These are phyloP conservation scores for Aspergillus biplanus DNA, from an alignment of 495 filamentous ascomycete genomes.

Conservation along the genomic window DNA sequence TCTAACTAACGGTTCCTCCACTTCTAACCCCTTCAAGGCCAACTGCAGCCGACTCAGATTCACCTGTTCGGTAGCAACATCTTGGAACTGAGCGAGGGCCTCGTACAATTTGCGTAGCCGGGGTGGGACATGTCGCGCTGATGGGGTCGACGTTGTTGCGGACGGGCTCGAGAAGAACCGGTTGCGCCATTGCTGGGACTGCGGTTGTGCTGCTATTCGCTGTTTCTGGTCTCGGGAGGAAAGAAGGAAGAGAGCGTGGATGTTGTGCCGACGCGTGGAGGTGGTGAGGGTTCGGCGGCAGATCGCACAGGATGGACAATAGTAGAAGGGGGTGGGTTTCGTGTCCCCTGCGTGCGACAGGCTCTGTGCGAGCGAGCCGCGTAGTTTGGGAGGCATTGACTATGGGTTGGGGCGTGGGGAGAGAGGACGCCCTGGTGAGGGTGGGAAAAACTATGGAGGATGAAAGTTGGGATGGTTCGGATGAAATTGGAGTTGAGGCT, in stretches of 20 bases:
- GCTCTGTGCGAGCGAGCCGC: constrained; percentile 43
- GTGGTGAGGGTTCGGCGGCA: constrained; percentile 38
- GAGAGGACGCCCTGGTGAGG: background rate
- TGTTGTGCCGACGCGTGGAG: constrained; percentile 28
- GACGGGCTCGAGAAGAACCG: constrained; percentile 1
- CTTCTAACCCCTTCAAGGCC: constrained; percentile 57
- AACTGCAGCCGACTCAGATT: constrained; percentile 79
- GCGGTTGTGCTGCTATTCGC: constrained; percentile 10
- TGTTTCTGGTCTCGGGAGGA: constrained; percentile 6
- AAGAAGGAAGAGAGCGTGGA: background rate
- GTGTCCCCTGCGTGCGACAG: constrained; percentile 34
- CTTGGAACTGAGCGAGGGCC: constrained; percentile 63
- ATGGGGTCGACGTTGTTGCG: constrained; percentile 34
- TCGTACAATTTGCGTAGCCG: constrained; percentile 58
- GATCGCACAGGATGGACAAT: constrained; percentile 46
- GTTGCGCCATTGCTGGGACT: constrained; percentile 2
- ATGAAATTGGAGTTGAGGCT: constrained; percentile 25
- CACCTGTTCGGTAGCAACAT: constrained; percentile 64
- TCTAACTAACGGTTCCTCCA: constrained; percentile 65
- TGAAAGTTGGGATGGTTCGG: constrained; percentile 6
- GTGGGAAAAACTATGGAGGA: background rate
- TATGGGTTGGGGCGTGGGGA: constrained; percentile 17
- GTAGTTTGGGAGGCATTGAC: constrained; percentile 48
- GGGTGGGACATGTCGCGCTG: constrained; percentile 38
- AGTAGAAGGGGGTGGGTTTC: constrained; percentile 29